phyloP scores from a whole-genome alignment of 257 asterid genomes.

The Paulownia fortunei region DNA sequence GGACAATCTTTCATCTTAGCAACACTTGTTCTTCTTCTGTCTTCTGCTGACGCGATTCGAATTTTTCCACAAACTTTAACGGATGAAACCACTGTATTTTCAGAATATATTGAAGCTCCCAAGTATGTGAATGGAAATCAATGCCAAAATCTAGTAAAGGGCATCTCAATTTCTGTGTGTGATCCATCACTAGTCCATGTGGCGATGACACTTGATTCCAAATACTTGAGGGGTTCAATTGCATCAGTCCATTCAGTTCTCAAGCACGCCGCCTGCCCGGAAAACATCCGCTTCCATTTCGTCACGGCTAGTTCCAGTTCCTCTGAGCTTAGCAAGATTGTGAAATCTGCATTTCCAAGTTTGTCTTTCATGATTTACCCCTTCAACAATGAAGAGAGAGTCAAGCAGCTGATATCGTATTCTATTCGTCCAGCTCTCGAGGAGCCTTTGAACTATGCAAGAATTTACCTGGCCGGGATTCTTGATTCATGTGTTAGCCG shows the following conservation, averaged over 20 bases:
- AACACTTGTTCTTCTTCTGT: constrained; percentile 31
- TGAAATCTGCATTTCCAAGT: constrained; percentile 55
- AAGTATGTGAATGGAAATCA: constrained; percentile 40
- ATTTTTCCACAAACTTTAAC: background rate
- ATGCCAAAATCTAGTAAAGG: constrained; percentile 27
- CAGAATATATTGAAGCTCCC: constrained; percentile 48
- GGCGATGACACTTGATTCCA: constrained; percentile 69
- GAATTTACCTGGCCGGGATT: constrained; percentile 60
- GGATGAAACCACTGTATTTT: background rate
- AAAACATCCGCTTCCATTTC: constrained; percentile 64
- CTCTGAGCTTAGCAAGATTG: constrained; percentile 19
- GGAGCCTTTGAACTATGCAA: constrained; percentile 71
- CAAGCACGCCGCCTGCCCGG: constrained; percentile 63
- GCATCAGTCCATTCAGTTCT: constrained; percentile 73
- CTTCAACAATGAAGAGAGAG: constrained; percentile 35
- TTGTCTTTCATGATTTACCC: constrained; percentile 49
- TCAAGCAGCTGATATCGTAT: constrained; percentile 52
- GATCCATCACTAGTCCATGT: constrained; percentile 55
- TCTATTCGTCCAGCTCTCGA: constrained; percentile 72
- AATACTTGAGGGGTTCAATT: constrained; percentile 67
- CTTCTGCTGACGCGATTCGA: constrained; percentile 37
- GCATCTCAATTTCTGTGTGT: constrained; percentile 24
- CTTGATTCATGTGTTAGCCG: constrained; percentile 50
- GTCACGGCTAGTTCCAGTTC: constrained; percentile 34
- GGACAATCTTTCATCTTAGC: constrained; percentile 2